These are phyloP conservation scores for Cytospora piceicola DNA, from an alignment of 2,329 filamentous ascomycete genomes.

Conservation along the genomic window DNA sequence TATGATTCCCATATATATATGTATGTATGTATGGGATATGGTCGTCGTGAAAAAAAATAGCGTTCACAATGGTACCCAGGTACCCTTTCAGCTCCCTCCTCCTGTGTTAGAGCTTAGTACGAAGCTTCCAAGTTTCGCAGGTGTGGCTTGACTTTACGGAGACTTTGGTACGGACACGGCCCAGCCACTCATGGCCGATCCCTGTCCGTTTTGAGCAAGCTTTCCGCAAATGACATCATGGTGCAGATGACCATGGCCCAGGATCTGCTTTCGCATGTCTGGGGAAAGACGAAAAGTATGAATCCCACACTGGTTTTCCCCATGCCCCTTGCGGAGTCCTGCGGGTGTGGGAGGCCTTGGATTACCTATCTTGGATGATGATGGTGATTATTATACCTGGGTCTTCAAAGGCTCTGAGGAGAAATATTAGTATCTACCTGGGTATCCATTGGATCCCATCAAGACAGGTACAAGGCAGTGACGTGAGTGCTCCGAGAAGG, in stretches of 20 bases:
- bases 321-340: not conserved
- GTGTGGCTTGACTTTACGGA: not conserved
- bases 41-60: not conserved
- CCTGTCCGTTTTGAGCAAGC: conserved; percentile 1
- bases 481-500: too few species aligned
- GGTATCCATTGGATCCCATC: too few species aligned
- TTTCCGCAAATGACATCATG: conserved; percentile 26
- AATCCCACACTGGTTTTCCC: not conserved
- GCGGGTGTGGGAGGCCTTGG: too few species aligned
- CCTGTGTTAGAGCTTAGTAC: not conserved
- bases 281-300: not conserved
- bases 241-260: conserved; percentile 14
- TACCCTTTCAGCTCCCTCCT: too few species aligned
- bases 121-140: not conserved
- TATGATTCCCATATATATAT: not conserved
- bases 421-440: too few species aligned
- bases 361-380: too few species aligned
- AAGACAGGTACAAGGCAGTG: not conserved
- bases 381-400: too few species aligned
- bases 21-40: not conserved
- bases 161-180: not conserved
- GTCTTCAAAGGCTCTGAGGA: conserved; percentile 7
- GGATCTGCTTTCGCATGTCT: not conserved
- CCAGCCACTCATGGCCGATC: conserved; percentile 3
- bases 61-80: not conserved